These are phyloP conservation scores for Cucurbita pepo DNA, from an alignment of 306 rosid species.

Conservation along the genomic window DNA sequence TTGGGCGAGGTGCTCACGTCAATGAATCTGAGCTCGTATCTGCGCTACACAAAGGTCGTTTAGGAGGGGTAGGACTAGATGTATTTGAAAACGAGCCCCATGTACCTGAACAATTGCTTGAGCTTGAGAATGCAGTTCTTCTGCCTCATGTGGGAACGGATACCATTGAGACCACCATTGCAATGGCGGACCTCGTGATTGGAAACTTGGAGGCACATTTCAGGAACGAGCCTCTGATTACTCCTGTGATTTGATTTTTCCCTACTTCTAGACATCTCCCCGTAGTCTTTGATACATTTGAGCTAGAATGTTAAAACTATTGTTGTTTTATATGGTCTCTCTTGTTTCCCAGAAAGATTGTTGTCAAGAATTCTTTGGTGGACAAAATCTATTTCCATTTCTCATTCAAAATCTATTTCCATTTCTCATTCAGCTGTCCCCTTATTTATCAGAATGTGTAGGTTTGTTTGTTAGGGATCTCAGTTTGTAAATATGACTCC, in stretches of 20 bases:
- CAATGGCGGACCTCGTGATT: conserved; percentile 54
- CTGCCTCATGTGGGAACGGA: conserved; percentile 53
- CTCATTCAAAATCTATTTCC: background rate
- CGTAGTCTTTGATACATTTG: background rate
- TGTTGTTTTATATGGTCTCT: background rate
- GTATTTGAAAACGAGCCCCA: conserved; percentile 59
- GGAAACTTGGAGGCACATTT: conserved; percentile 49
- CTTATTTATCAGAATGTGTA: background rate
- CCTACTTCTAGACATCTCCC: background rate
- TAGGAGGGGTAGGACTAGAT: conserved; percentile 64
- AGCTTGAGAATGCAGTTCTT: conserved; percentile 46
- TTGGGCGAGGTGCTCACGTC: conserved; percentile 40
- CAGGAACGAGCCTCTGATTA: conserved; percentile 29
- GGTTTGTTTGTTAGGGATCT: background rate
- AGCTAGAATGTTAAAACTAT: background rate
- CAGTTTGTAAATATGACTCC: background rate
- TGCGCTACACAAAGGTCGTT: conserved; percentile 38
- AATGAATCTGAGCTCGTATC: conserved; percentile 43
- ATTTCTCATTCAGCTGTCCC: background rate
- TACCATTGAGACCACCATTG: conserved; percentile 40
- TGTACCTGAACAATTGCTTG: conserved; percentile 31
- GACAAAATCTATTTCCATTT: background rate
- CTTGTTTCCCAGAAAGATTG: background rate
- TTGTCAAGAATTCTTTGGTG: background rate
- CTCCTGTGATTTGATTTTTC: conserved; percentile 23